phyloP scores from a whole-genome alignment of 1,139 yeast genomes.

The Pichia kudriavzevii region DNA sequence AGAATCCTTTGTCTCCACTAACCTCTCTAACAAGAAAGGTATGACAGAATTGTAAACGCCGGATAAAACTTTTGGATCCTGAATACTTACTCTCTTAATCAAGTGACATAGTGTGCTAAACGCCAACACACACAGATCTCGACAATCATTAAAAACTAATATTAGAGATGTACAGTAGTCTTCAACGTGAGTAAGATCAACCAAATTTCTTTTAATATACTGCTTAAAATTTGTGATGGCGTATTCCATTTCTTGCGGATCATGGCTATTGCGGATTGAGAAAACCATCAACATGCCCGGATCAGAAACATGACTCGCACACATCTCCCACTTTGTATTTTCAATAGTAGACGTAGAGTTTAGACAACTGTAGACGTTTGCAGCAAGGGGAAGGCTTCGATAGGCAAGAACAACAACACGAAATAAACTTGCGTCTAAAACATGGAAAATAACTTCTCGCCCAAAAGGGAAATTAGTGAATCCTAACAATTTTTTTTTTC shows the following conservation, averaged over 20 bases:
- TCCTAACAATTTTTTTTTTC: too few relatives aligned
- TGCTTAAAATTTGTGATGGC: slow-evolving; percentile 13
- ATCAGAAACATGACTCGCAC: too few relatives aligned
- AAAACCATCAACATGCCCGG: slow-evolving; percentile 7
- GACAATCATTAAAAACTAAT: slow-evolving; percentile 20
- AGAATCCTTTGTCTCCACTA: slow-evolving; percentile 42
- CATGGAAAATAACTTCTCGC: too few relatives aligned
- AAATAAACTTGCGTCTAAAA: too few relatives aligned
- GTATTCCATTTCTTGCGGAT: slow-evolving; percentile 2
- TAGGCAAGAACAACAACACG: too few relatives aligned
- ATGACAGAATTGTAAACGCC: slow-evolving; percentile 43
- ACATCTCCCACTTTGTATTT: too few relatives aligned
- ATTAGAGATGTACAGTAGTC: slow-evolving; percentile 42
- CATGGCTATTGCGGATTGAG: slow-evolving; percentile 3
- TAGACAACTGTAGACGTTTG: too few relatives aligned
- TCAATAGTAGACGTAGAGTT: too few relatives aligned
- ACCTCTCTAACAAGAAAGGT: slow-evolving; percentile 49
- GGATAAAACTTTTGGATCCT: slow-evolving; percentile 50
- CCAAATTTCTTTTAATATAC: slow-evolving; percentile 56
- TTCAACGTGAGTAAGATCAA: slow-evolving; percentile 52
- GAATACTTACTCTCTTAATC: slow-evolving; percentile 69
- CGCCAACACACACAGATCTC: slow-evolving; percentile 35
- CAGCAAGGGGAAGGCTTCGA: too few relatives aligned
- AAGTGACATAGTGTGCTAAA: slow-evolving; percentile 71
- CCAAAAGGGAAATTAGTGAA: too few relatives aligned